Conservation (phyloP, 2,329 filamentous ascomycete genomes). For the Trichoderma polysporum region DNA sequence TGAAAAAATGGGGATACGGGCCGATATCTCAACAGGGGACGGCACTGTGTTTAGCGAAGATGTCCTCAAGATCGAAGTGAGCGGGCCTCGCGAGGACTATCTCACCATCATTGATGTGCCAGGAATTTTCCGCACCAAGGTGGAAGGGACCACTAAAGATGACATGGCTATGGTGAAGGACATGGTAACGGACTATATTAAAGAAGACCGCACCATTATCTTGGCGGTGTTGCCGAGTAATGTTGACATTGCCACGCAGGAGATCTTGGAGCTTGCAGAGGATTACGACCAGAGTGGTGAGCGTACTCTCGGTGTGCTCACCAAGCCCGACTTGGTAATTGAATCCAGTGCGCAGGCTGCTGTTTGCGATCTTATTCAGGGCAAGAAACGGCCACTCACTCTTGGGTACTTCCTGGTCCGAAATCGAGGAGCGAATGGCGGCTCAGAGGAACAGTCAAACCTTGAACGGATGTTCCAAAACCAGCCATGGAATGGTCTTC, state of each 20-base stretch:
- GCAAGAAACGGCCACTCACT: not conserved
- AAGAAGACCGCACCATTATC: constrained; percentile 47
- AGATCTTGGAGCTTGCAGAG: constrained; percentile 38
- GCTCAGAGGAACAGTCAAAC: not conserved
- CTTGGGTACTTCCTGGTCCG: not conserved
- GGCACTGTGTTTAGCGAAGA: not conserved
- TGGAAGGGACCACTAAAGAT: not conserved
- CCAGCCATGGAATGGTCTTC: not conserved
- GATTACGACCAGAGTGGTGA: constrained; percentile 34
- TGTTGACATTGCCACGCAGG: constrained; percentile 42
- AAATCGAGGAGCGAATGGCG: not conserved
- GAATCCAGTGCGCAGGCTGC: not conserved
- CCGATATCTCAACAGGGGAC: not conserved
- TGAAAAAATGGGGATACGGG: not conserved
- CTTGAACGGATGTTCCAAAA: not conserved
- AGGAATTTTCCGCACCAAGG: not conserved
- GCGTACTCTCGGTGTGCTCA: not conserved
- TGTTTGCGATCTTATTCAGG: not conserved
- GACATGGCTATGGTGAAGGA: constrained; percentile 38
- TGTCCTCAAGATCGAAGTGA: not conserved
- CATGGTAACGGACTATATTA: constrained; percentile 49
- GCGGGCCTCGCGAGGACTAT: not conserved
- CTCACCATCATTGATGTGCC: not conserved
- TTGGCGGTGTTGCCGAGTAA: constrained; percentile 45
- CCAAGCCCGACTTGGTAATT: not conserved